Base-by-base conservation (phyloP, 768 basidiomycete species). In the Daedaleopsis nitida region DNA sequence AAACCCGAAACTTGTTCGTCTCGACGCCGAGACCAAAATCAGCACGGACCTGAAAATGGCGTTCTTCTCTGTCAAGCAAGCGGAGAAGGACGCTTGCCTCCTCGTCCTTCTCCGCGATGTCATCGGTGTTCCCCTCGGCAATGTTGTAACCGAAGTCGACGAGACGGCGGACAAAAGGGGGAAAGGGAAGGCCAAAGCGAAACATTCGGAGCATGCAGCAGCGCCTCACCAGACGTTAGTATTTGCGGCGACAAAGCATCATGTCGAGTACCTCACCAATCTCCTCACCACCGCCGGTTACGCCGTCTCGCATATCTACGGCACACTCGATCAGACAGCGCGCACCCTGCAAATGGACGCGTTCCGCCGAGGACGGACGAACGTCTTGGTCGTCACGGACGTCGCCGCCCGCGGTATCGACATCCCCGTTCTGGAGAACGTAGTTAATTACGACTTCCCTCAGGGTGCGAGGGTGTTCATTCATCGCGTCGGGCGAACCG, bases 331-430 rank as follows among this genome's bases (percentile, higher is more conserved):
- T 69, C 97, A 99, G 73, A 77, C 83, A 3, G 95, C 96, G 1
- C 90, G 97, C 58, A 86, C 87, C 32, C 85, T 83, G 63, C 95
- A 98, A 69, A 94, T 99, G 89, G 88, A 91, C 60, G 84, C 86
- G 60, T 99, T 99, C 76, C 86, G 95, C 23, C 81, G 84, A 13
- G 91, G 92, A 1, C 71, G 78, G 34, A 92, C 94, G 0, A 90
- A 81, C 64, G 82, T 99, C 50, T 80, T 99, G 24, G 95, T 98
- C 38, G 97, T 98, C 45, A 99, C 97, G 0, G 97, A 99, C 69
- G 94, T 99, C 43, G 97, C 97, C 19, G 97, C 97, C 14, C 90
- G 97, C 66, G 97, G 97, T 69, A 94, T 99, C 67, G 97, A 99
- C 76, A 96, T 99, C 37, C 97, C 97, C 5, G 83, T 98, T 43